Conservation (phyloP, 768 basidiomycete genomes). For the Phylloporus sp. region DNA sequence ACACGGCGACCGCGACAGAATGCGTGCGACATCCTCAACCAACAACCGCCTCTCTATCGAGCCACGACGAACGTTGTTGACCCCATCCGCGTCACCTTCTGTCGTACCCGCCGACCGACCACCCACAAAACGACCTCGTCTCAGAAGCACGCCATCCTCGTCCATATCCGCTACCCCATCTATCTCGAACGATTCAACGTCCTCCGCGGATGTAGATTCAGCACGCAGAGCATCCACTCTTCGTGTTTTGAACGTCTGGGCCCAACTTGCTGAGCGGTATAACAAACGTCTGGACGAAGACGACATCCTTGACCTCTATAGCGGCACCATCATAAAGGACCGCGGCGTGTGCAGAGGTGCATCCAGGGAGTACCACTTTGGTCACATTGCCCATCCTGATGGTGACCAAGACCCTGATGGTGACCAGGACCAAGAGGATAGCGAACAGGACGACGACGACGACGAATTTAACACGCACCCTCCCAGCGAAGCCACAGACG, state of each 20-base stretch:
- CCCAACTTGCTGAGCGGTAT: conserved; percentile 65
- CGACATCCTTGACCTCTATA: conserved; percentile 70
- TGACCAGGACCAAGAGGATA: conserved; percentile 42
- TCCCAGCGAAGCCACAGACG: conserved; percentile 24
- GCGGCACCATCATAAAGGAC: conserved; percentile 60
- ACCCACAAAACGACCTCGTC: conserved; percentile 48
- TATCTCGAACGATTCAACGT: conserved; percentile 24
- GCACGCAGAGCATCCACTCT: conserved; percentile 51
- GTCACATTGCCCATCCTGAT: conserved; percentile 45
- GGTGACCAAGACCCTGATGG: conserved; percentile 38
- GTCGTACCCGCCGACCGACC: conserved; percentile 34
- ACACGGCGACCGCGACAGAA: conserved; percentile 6
- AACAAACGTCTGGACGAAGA: conserved; percentile 67
- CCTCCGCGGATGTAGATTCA: conserved; percentile 43
- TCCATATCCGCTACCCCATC: conserved; percentile 36
- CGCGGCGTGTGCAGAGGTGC: conserved; percentile 58
- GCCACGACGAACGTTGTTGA: conserved; percentile 16
- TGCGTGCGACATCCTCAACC: conserved; percentile 6
- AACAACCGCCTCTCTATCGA: conserved; percentile 5
- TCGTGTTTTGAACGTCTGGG: conserved; percentile 63
- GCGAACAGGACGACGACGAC: conserved; percentile 47
- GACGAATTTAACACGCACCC: conserved; percentile 60
- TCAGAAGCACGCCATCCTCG: conserved; percentile 42
- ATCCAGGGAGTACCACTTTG: conserved; percentile 44
- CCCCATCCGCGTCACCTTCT: conserved; percentile 30